Evolutionary conservation across 345 rosid species (phyloP), one percentile per base, ranked within the genome.

Genomic region (Eucalyptus leucophloia): DNA sequence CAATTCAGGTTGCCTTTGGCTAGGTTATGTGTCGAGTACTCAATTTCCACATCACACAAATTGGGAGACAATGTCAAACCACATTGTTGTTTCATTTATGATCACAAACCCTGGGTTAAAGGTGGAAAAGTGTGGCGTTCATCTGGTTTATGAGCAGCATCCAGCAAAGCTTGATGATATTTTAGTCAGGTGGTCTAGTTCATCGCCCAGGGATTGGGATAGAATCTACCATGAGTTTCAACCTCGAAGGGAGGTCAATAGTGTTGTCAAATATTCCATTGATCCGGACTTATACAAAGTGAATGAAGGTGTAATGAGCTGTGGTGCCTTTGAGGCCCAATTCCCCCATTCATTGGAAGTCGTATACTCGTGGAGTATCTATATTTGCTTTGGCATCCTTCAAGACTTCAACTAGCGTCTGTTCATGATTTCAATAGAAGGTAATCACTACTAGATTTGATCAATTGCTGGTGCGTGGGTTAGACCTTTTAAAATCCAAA

Each of bases 271-370:
- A 60, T 0, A 0, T 60, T 62, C 16, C 32, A 26, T 12, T 12
- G 15, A 4, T 30, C 0, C 0, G 2, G 0, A n/a, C 77, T 2
- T 65, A 0, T n/a, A 2, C 37, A 4, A 2, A n/a, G 18, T 65
- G 19, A 15, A 15, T 65, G 77, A 15, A 65, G 37, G 37, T n/a
- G 37, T 65, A 7, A 15, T 14, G 19, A 65, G 37, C 21, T 65
- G 3, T 65, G 37, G 11, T 10, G 5, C 7, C 32, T 4, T 0
- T 3, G 34, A 13, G 9, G 4, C 4, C 21, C 1, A 7, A 21
- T 3, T 2, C 5, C 26, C 9, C 2, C 2, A 23, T 7, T 1
- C 9, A 51, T 3, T 51, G 56, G 60, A 54, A 2, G 69, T 6
- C 69, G 1, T 12, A 28, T 12, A 28, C 6, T 6, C 3, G 17